phyloP scores from a whole-genome alignment of 768 basidiomycete species.

The Kwoniella sp. region DNA sequence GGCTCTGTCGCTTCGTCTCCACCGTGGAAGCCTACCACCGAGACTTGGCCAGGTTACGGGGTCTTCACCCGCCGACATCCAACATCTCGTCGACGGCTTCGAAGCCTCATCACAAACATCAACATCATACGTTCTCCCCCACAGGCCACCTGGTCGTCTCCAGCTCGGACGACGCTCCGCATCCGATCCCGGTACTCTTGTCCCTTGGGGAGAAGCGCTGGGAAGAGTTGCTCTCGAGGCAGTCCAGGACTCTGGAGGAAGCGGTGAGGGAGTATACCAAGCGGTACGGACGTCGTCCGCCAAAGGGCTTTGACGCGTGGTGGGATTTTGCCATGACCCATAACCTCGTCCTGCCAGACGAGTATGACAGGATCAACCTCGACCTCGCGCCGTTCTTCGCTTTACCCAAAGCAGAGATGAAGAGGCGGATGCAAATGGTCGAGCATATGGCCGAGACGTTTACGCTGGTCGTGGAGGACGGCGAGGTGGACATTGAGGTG shows the following conservation, averaged over 20 bases:
- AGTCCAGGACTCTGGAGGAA: constrained; percentile 47
- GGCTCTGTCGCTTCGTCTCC: constrained; percentile 37
- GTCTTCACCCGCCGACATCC: constrained; percentile 2
- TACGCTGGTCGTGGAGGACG: constrained; percentile 38
- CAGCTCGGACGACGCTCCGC: constrained; percentile 23
- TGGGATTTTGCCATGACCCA: constrained; percentile 43
- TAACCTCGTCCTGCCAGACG: constrained; percentile 47
- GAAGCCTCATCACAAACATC: constrained; percentile 3
- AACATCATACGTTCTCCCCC: constrained; percentile 35
- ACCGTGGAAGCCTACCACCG: constrained; percentile 45
- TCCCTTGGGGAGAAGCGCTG: constrained; percentile 48
- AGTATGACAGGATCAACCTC: constrained; percentile 49
- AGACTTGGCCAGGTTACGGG: constrained; percentile 35
- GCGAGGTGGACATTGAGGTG: constrained; percentile 41
- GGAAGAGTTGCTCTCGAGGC: constrained; percentile 45
- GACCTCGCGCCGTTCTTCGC: constrained; percentile 50
- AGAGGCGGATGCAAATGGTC: constrained; percentile 45
- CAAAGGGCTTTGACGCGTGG: constrained; percentile 52
- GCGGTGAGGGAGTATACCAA: constrained; percentile 50
- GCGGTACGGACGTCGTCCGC: constrained; percentile 50
- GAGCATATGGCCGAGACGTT: constrained; percentile 49
- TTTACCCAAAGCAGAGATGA: constrained; percentile 43
- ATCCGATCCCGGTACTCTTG: constrained; percentile 50
- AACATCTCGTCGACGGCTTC: constrained; percentile 1
- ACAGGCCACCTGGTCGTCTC: constrained; percentile 45